Base-by-base conservation (phyloP, 2,329 filamentous ascomycete genomes). In the Xylariaceae sp. region DNA sequence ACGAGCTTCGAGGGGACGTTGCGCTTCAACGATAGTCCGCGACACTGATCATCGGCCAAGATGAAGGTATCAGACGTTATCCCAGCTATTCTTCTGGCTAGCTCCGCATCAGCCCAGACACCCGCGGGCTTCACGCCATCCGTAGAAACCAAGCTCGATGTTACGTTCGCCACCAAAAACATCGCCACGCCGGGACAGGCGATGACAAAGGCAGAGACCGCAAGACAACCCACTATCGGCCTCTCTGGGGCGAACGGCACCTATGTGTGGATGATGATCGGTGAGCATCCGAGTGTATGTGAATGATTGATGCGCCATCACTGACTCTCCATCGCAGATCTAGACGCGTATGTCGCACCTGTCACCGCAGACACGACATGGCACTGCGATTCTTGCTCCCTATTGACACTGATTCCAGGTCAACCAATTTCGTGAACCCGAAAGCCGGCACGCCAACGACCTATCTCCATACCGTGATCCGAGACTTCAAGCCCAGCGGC, bases 251-350 rank as follows among this genome's bases (percentile, higher is more conserved):
- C 50, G 2, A 48, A 54, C 19, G 51, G 49, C 15, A 53, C 47
- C 19, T 61, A 61, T 17, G 13, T 60, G 9, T 60, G 53, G 53
- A 55, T 60, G 53, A 41, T 59, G 47, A 56, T 62, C 37, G 50
- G 57, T 56, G 39, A 36, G 38, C 22, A 6, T 26, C 22, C 22
- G 22, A 6, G 11, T 26, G 22, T 26, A 11, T 11, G 11, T 26
- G 22, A 6, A 11, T 11, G 22, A 26, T 6, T 26, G 22, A 26
- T 26, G 22, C 22, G 6, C 22, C 11, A 26, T 11, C 12, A 41
- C 55, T 55, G 45, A 56, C 33, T 16, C n/a, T 16, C 16, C 18
- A 16, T 33, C n/a, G 30, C 17, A 60, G 57, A 61, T 26, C 49
- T 61, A 26, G 55, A 61, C 39, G 56, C 56, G 55, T 60, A 60